These are phyloP conservation scores for Ascochyta rabiei DNA, from an alignment of 2,329 filamentous ascomycete genomes.

Conservation along the genomic window DNA sequence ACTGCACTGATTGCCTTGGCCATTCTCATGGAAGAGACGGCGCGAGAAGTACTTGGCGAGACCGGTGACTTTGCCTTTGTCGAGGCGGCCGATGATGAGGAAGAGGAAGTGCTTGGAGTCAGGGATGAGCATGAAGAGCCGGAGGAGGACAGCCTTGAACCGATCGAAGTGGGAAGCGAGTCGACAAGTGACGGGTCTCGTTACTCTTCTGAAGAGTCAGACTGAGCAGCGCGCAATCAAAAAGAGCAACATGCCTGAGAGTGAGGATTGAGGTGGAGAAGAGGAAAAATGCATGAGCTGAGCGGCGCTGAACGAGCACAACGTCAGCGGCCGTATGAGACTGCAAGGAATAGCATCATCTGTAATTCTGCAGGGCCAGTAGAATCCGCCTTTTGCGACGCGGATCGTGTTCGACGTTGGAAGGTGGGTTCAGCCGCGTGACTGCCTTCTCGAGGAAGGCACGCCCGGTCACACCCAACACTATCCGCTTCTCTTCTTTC, in stretches of 20 bases:
- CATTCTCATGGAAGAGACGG: conserved; percentile 74
- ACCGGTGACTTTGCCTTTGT: conserved; percentile 75
- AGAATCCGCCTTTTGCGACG: not conserved
- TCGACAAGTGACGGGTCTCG: conserved; percentile 16
- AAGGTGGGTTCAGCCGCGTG: conserved; percentile 3
- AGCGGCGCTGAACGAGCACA: too few species aligned
- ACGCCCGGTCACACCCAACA: not conserved
- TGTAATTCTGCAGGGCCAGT: not conserved
- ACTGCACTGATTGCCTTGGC: conserved; percentile 77
- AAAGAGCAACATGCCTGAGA: too few species aligned
- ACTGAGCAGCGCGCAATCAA: not conserved
- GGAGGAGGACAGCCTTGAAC: not conserved
- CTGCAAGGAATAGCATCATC: too few species aligned
- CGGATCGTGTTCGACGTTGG: not conserved
- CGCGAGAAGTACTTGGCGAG: conserved; percentile 64
- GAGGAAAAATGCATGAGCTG: too few species aligned
- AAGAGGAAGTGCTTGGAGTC: conserved; percentile 16
- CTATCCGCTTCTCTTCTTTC: not conserved
- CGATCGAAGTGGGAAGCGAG: not conserved
- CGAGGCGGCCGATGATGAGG: conserved; percentile 54
- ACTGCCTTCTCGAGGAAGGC: conserved; percentile 25
- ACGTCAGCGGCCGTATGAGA: too few species aligned
- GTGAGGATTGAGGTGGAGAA: too few species aligned
- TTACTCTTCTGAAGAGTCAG: conserved; percentile 19
- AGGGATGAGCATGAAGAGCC: conserved; percentile 1